Evolutionary conservation across 805 yeast genomes (phyloP).

Genomic region (Teunomyces cretensis): DNA sequence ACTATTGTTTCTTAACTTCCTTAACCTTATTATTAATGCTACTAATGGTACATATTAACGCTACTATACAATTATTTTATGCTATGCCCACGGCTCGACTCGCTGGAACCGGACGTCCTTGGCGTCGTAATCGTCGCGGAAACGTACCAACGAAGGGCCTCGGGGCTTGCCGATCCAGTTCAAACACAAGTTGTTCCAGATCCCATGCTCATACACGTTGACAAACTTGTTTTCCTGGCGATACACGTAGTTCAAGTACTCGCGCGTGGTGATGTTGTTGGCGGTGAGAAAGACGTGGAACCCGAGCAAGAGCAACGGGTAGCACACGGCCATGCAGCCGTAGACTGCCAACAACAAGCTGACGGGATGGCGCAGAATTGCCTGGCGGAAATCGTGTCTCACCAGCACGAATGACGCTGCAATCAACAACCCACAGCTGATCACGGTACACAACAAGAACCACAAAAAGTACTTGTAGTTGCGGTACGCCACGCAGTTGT

Average conservation of each 20-base stretch:
- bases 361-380: conserved; percentile 25
- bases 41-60: no score
- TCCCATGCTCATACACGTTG: conserved; percentile 28
- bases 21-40: conserved; percentile 4
- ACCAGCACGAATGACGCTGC: conserved; percentile 24
- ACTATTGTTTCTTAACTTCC: no score
- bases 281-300: conserved; percentile 57
- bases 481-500: conserved; percentile 42
- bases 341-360: conserved; percentile 55
- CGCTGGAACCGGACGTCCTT: conserved; percentile 29
- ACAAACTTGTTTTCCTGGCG: conserved; percentile 28
- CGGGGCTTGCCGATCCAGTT: conserved; percentile 38
- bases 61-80: no score
- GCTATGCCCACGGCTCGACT: conserved; percentile 19
- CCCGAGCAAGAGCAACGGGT: conserved; percentile 53
- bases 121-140: conserved; percentile 15
- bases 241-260: conserved; percentile 53
- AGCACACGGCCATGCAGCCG: conserved; percentile 44
- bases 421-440: conserved; percentile 19
- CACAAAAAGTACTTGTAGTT: conserved; percentile 37
- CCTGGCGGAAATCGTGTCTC: conserved; percentile 11
- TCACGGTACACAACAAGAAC: conserved; percentile 25
- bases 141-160: conserved; percentile 20
- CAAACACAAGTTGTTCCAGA: conserved; percentile 28
- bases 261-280: conserved; percentile 70